phyloP scores from a whole-genome alignment of 2,329 filamentous ascomycete genomes.

The Decorospora gaudefroyi region DNA sequence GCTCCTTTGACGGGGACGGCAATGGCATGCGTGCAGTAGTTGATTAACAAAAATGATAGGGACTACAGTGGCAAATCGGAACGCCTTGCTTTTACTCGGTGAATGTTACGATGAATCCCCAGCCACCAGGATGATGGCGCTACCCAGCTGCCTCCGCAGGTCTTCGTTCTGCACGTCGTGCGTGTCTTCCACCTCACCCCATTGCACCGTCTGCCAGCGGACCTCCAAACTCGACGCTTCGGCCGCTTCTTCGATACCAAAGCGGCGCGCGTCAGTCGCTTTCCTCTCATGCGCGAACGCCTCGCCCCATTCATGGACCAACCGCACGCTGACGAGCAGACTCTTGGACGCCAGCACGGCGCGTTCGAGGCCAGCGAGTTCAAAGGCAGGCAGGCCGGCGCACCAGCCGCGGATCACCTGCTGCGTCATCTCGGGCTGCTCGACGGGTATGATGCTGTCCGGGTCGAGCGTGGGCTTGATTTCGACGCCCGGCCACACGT shows the following conservation, averaged over 20 bases:
- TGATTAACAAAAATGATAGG: too few relatives aligned
- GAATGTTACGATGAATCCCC: constrained; percentile 27
- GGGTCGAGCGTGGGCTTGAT: constrained; percentile 81
- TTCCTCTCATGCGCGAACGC: constrained; percentile 62
- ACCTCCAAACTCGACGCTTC: constrained; percentile 81
- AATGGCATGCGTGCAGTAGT: too few relatives aligned
- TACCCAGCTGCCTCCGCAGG: constrained; percentile 82
- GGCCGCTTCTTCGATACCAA: constrained; percentile 83
- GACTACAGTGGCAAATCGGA: too few relatives aligned
- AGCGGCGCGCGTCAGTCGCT: constrained; percentile 52
- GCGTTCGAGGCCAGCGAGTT: constrained; percentile 84
- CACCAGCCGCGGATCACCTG: constrained; percentile 81
- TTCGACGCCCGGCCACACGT: constrained; percentile 82
- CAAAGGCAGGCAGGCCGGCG: constrained; percentile 70
- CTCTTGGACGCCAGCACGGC: constrained; percentile 86
- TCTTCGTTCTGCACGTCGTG: constrained; percentile 97
- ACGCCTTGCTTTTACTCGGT: too few relatives aligned
- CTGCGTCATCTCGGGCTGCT: constrained; percentile 74
- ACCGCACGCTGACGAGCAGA: constrained; percentile 72
- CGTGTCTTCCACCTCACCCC: constrained; percentile 97
- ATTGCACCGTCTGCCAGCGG: constrained; percentile 83
- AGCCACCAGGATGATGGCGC: constrained; percentile 77
- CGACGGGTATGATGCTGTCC: constrained; percentile 73
- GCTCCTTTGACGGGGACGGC: too few relatives aligned
- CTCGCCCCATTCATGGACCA: constrained; percentile 87